Evolutionary conservation across 164 flowering plant genomes (phyloP), one percentile per base, ranked within the genome.

Genomic region (Macadamia tetraphylla): DNA sequence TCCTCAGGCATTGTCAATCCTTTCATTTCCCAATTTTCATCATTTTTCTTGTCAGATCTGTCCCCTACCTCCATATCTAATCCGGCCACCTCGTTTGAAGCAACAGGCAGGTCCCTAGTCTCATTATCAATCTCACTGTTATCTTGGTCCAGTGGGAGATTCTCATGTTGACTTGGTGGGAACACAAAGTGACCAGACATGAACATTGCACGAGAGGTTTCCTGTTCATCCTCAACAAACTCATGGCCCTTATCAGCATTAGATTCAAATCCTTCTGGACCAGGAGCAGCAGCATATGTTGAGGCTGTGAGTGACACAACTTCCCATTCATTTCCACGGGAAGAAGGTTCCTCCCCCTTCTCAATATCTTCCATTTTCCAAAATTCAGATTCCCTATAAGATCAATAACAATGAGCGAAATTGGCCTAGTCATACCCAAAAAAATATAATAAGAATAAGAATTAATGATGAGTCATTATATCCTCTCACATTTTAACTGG

Each of bases 291-390:
- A 78, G 94, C 97, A 83, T 92, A 94, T 23, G 94, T 74, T 70
- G 99, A 94, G 65, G 90, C 94, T 53, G 97, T 92, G 15, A 94
- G 95, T 23, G 92, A 83, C 29, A 94, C 97, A 72, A 94, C 99
- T 82, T 94, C 99, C 99, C 99, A 94, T 43, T 90, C 99, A 80
- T 83, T 86, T 62, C 96, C 95, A 49, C 93, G 88, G 17, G 84
- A 58, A 23, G 74, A 14, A 61, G 79, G 74, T 66, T 79, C 88
- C 63, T 64, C 78, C 69, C 63, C 80, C 60, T 77, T 75, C 59
- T 68, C 76, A 51, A 74, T 70, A 64, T 84, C 89, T 29, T 79
- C 85, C 90, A 89, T 87, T 65, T 64, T 67, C 35, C 44, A 57
- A 67, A 43, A 59, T 63, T 62, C 13, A 49, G n/a, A 14, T 69